Evolutionary conservation across 1,139 yeast species (phyloP).

Genomic region (Scheffersomyces parashehatae): DNA sequence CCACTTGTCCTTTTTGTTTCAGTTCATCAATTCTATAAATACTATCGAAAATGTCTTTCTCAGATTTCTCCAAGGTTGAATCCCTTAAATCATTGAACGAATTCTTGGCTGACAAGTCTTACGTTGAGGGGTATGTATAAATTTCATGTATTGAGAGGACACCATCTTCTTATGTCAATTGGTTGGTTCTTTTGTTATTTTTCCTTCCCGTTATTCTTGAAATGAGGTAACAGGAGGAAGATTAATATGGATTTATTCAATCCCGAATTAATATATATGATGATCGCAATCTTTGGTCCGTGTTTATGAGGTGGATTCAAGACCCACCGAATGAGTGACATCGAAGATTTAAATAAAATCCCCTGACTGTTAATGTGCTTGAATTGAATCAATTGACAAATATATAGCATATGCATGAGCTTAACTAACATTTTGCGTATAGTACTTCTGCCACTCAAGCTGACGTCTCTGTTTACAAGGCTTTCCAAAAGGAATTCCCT

Average conservation of each 20-base stretch:
- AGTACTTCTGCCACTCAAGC: constrained; percentile 92
- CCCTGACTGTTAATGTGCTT: constrained; percentile 25
- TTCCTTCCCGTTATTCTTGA: too few species aligned
- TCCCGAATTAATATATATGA: constrained; percentile 36
- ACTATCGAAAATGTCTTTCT: constrained; percentile 58
- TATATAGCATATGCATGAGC: background rate
- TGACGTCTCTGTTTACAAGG: constrained; percentile 91
- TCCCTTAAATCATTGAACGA: constrained; percentile 84
- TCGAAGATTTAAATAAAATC: constrained; percentile 51
- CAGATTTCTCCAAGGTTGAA: constrained; percentile 79
- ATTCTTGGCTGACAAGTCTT: constrained; percentile 87
- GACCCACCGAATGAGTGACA: constrained; percentile 93
- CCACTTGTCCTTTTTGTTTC: background rate
- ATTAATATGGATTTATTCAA: background rate
- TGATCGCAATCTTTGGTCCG: constrained; percentile 87
- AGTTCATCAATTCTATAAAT: constrained; percentile 7
- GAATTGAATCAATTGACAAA: constrained; percentile 3
- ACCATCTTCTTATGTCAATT: background rate
- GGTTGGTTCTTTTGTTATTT: background rate
- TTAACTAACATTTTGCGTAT: constrained; percentile 27
- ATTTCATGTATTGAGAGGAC: constrained; percentile 13
- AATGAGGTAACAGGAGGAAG: background rate
- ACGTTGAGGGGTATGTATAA: constrained; percentile 83
- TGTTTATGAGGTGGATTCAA: constrained; percentile 92
- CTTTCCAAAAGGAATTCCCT: constrained; percentile 93